Base-by-base conservation (phyloP, 2,329 filamentous ascomycete genomes). In the Diaporthe humulicola region DNA sequence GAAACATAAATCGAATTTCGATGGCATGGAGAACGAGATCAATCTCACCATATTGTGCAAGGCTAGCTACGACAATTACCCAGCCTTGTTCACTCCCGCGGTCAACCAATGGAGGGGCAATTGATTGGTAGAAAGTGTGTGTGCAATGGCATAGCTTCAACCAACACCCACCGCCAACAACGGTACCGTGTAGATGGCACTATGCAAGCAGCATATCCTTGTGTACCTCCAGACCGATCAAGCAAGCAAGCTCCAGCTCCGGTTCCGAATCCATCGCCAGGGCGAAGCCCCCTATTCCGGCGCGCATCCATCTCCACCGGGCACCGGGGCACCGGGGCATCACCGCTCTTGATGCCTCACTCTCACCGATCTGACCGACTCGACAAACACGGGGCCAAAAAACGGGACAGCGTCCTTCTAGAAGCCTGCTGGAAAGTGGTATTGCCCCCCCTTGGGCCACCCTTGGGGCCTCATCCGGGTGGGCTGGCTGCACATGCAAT, bases 401-500 rank as follows among this genome's bases (percentile, higher is more conserved):
- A 19, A 54, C 8, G 10, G 17, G 19, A 71, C 19, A 58, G 56
- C 70, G 48, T 64, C 36, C 57, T 71, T 71, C 42, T 61, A 64
- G 70, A 72, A 72, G 56, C 48, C 64, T 69, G 33, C 48, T 54
- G n/a, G 1, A 69, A 69, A 54, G 64, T 69, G 48, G 61, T 38
- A 67, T 54, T 52, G n/a, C 30, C 12, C 28, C 42, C 42, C 22
- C n/a, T n/a, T n/a, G n/a, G n/a, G n/a, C n/a, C 33, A 4, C 48
- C 48, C 42, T 19, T 50, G 45, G 48, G 45, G 33, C 33, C 45
- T 69, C 7, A 69, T 40, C 33, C 48, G 64, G 64, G 64, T 69
- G 64, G 64, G 64, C 64, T 52, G 14, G 58, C 64, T 40, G 64
- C 64, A 69, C 48, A 69, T 69, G 64, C 64, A 69, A 54, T 69